Evolutionary conservation across 306 rosid species (phyloP).

Genomic region (Cicer judaicum): DNA sequence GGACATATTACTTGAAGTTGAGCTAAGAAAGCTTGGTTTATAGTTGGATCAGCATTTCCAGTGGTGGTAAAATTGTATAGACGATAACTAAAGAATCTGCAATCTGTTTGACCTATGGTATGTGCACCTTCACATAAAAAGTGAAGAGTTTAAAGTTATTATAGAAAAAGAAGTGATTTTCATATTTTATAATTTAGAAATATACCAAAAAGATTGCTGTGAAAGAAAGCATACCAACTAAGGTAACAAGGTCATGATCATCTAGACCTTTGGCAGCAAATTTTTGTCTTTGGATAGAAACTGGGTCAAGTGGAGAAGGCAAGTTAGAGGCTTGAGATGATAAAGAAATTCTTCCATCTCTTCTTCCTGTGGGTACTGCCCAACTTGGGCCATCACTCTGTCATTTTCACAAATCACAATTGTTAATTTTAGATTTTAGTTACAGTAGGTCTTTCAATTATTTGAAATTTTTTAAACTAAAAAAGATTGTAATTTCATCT

Average conservation of each 20-base stretch:
- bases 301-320: slow-evolving; percentile 82
- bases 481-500: too few relatives aligned
- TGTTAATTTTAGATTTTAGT: background rate
- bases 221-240: slow-evolving; percentile 60
- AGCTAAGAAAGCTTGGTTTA: slow-evolving; percentile 54
- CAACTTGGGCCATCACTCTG: slow-evolving; percentile 73
- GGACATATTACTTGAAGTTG: slow-evolving; percentile 62
- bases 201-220: background rate
- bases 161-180: background rate
- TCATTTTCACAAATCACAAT: slow-evolving; percentile 23
- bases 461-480: too few relatives aligned
- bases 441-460: too few relatives aligned
- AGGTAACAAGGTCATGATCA: slow-evolving; percentile 72
- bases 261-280: slow-evolving; percentile 73
- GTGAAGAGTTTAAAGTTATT: background rate
- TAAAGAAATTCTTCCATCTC: slow-evolving; percentile 65
- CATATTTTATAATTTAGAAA: too few relatives aligned
- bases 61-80: slow-evolving; percentile 65
- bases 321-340: slow-evolving; percentile 59
- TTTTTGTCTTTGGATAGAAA: slow-evolving; percentile 63
- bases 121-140: slow-evolving; percentile 62
- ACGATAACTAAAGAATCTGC: slow-evolving; percentile 66
- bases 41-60: slow-evolving; percentile 70
- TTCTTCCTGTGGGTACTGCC: slow-evolving; percentile 71
- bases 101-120: slow-evolving; percentile 71